A percentile compares a stretch with the other conserved stretches of the same genome.
phyloP scores from a whole-genome alignment of 2,329 filamentous ascomycete species.

The Kalmusia sp. region DNA sequence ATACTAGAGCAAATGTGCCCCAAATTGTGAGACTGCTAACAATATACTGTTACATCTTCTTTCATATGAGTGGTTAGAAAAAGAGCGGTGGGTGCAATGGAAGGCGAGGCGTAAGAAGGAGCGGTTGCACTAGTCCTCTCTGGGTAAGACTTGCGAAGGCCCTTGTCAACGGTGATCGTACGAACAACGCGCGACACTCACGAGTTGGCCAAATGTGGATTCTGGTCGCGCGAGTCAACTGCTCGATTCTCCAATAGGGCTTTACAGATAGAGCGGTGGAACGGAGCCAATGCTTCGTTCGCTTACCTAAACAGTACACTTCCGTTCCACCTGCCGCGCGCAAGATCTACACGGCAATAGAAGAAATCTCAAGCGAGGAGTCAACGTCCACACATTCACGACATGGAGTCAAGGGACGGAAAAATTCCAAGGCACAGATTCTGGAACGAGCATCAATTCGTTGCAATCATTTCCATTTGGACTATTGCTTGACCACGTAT shows the following conservation, averaged over 20 bases:
- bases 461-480: conserved; percentile 28
- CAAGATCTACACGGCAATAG: too few species aligned
- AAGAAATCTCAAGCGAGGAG: too few species aligned
- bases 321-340: too few species aligned
- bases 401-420: too few species aligned
- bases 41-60: not conserved
- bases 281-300: not conserved
- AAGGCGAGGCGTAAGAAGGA: not conserved
- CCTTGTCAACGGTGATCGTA: conserved; percentile 4
- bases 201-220: not conserved
- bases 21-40: not conserved
- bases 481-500: conserved; percentile 36
- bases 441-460: conserved; percentile 19
- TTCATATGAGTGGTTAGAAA: not conserved
- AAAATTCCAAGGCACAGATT: not conserved
- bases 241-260: too few species aligned
- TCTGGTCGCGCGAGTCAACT: not conserved
- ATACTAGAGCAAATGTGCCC: not conserved
- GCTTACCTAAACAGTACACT: too few species aligned
- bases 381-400: too few species aligned
- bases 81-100: not conserved
- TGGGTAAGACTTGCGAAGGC: conserved; percentile 3
- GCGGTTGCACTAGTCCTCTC: not conserved
- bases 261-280: too few species aligned
- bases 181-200: conserved; percentile 4